Evolutionary conservation across 306 rosid genomes (phyloP).

Genomic region (Luffa aegyptiaca): DNA sequence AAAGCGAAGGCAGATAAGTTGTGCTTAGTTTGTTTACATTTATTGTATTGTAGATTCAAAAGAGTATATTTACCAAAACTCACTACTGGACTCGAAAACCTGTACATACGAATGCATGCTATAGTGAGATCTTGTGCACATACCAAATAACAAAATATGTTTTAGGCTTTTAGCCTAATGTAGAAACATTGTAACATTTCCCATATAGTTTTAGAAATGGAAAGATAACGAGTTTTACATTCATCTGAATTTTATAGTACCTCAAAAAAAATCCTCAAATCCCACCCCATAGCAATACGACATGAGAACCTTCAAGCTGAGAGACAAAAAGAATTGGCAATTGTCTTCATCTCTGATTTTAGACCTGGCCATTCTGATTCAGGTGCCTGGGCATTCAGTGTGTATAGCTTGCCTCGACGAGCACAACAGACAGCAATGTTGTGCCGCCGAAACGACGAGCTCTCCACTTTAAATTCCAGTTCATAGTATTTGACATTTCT

Average conservation of each 20-base stretch:
- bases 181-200: conserved; percentile 1
- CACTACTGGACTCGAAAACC: background rate
- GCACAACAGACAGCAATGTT: conserved; percentile 70
- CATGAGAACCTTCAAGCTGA: conserved; percentile 17
- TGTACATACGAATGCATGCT: conserved; percentile 1
- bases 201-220: background rate
- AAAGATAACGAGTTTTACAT: background rate
- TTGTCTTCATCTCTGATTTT: conserved; percentile 42
- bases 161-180: conserved; percentile 5
- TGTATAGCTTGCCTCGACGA: conserved; percentile 46
- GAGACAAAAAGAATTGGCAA: conserved; percentile 63
- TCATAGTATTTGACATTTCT: conserved; percentile 46
- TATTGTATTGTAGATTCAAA: background rate
- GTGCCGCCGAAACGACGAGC: conserved; percentile 50
- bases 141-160: background rate
- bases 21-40: conserved; percentile 35
- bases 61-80: background rate
- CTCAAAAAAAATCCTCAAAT: background rate
- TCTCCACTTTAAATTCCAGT: conserved; percentile 72
- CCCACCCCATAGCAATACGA: background rate
- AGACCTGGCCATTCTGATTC: conserved; percentile 58
- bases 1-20: conserved; percentile 66
- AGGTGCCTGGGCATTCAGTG: conserved; percentile 88
- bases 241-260: background rate
- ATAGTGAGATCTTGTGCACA: conserved; percentile 10